These are phyloP conservation scores for Porcisia deanei DNA, from an alignment of 208 protist species.

Conservation along the genomic window DNA sequence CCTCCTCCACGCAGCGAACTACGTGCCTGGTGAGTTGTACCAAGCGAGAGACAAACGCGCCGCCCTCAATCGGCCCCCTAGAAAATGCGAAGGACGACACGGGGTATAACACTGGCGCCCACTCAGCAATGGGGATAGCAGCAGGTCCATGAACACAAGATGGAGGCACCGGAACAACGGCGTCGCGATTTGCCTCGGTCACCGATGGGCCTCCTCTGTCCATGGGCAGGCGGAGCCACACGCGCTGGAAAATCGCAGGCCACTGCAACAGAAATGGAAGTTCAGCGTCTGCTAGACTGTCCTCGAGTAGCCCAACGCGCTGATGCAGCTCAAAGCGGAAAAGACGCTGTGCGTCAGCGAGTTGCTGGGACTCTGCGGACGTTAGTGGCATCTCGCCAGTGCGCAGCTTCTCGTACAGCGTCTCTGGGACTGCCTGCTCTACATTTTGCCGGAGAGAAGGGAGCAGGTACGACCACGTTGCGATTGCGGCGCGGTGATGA, in stretches of 20 bases:
- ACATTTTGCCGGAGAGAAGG: constrained; percentile 48
- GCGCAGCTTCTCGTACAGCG: constrained; percentile 38
- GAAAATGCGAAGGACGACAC: background rate
- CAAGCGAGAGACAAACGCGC: constrained; percentile 14
- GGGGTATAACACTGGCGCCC: background rate
- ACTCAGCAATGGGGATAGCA: background rate
- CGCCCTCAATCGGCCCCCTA: background rate
- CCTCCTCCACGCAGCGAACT: constrained; percentile 13
- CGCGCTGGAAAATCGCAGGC: constrained; percentile 55
- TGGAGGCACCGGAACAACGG: background rate
- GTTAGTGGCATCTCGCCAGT: constrained; percentile 23
- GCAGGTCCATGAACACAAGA: background rate
- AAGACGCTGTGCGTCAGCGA: constrained; percentile 42
- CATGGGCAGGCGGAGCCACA: constrained; percentile 58
- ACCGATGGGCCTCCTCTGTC: background rate
- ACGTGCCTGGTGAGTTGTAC: constrained; percentile 20
- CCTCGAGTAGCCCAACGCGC: constrained; percentile 75
- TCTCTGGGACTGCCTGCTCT: constrained; percentile 23
- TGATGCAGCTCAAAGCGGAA: constrained; percentile 79
- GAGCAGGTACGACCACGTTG: constrained; percentile 69
- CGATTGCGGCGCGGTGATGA: constrained; percentile 32
- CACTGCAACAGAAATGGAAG: constrained; percentile 58
- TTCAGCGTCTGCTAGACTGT: constrained; percentile 68
- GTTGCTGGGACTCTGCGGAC: constrained; percentile 17
- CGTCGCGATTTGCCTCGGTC: background rate